phyloP scores from a whole-genome alignment of 345 rosid genomes.

The Conringia planisiliqua region DNA sequence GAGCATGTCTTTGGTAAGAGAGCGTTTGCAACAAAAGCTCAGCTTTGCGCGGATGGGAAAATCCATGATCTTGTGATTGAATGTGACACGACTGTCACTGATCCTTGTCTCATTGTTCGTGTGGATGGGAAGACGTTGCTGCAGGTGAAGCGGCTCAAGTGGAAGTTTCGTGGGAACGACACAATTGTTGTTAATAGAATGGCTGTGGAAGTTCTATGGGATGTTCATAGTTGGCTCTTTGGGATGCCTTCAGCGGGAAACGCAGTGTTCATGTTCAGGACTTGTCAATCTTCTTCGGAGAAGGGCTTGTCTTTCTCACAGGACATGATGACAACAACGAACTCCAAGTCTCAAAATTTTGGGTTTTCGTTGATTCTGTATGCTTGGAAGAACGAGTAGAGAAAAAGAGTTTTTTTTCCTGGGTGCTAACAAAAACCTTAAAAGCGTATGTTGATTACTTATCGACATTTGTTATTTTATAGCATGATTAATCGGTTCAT shows the following conservation, averaged over 20 bases:
- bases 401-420: not conserved
- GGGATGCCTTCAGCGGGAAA: conserved; percentile 61
- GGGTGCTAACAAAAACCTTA: conserved; percentile 13
- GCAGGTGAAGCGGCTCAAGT: conserved; percentile 77
- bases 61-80: conserved; percentile 70
- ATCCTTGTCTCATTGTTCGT: conserved; percentile 76
- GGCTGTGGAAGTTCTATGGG: conserved; percentile 89
- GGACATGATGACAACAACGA: conserved; percentile 32
- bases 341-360: conserved; percentile 58
- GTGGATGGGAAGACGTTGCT: conserved; percentile 68
- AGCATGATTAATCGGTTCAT: conserved; percentile 24
- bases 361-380: conserved; percentile 63
- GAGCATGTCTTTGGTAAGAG: conserved; percentile 88
- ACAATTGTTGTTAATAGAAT: conserved; percentile 82
- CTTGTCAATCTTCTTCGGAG: conserved; percentile 50
- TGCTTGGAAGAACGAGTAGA: conserved; percentile 73
- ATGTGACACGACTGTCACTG: conserved; percentile 65
- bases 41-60: conserved; percentile 61
- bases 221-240: conserved; percentile 93
- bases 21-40: conserved; percentile 66
- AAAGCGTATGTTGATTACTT: conserved; percentile 31
- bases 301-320: conserved; percentile 47
- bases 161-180: conserved; percentile 93
- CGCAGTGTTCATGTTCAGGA: conserved; percentile 91
- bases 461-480: conserved; percentile 24